These are phyloP conservation scores for Zea mays DNA, from an alignment of 176 grass and related monocot species.

Conservation along the genomic window Zm-B73-REFERENCE-NAM-5.0 NC_050103.1:102706501-102707000, in stretches of 20 bases:
- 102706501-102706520: neutral
- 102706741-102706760: neutral
- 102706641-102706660: neutral
- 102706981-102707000: neutral
- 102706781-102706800: neutral
- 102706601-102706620: neutral
- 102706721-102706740: neutral
- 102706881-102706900: neutral
- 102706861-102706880: neutral
- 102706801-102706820: slow-evolving; percentile 10
- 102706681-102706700: neutral
- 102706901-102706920: neutral
- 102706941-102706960: neutral
- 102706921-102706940: neutral
- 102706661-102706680: neutral
- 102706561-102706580: neutral
- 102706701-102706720: neutral
- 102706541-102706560: neutral
- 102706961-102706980: neutral
- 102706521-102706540: neutral
- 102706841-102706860: neutral
- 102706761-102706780: neutral
- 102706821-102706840: neutral
- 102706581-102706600: neutral
- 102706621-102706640: neutral